These are phyloP conservation scores for Diaporthe amygdali DNA, from an alignment of 2,329 filamentous ascomycete genomes.

Conservation along the genomic window DNA sequence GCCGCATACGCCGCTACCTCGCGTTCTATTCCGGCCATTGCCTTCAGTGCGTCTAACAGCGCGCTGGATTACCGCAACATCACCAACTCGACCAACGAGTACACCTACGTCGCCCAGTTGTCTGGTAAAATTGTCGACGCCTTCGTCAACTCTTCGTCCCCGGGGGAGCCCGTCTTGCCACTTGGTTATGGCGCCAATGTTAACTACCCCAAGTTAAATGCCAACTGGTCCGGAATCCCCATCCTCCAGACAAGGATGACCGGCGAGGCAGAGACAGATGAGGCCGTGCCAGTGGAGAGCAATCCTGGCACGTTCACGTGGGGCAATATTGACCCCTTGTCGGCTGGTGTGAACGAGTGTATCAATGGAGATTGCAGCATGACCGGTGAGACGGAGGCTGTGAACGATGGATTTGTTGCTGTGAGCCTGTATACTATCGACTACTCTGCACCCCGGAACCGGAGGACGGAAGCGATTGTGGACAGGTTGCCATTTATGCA, in stretches of 20 bases:
- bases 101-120: constrained; percentile 48
- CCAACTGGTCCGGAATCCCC: constrained; percentile 44
- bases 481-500: not conserved
- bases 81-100: constrained; percentile 36
- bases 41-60: constrained; percentile 50
- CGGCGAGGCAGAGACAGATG: constrained; percentile 52
- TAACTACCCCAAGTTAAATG: constrained; percentile 52
- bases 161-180: constrained; percentile 43
- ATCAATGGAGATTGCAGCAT: constrained; percentile 57
- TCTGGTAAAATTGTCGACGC: constrained; percentile 49
- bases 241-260: constrained; percentile 54
- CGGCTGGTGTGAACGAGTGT: constrained; percentile 50
- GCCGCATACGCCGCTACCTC: constrained; percentile 56
- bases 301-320: constrained; percentile 49
- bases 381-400: constrained; percentile 55
- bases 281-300: constrained; percentile 46
- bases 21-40: constrained; percentile 55
- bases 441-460: constrained; percentile 48
- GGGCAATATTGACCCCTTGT: constrained; percentile 41
- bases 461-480: not conserved
- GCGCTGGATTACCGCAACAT: constrained; percentile 4
- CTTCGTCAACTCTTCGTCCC: constrained; percentile 43
- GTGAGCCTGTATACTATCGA: constrained; percentile 56
- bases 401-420: constrained; percentile 45
- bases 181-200: constrained; percentile 57